Conservation (phyloP, 352 stramenopile genomes). For the Pythium plurisporium region DNA sequence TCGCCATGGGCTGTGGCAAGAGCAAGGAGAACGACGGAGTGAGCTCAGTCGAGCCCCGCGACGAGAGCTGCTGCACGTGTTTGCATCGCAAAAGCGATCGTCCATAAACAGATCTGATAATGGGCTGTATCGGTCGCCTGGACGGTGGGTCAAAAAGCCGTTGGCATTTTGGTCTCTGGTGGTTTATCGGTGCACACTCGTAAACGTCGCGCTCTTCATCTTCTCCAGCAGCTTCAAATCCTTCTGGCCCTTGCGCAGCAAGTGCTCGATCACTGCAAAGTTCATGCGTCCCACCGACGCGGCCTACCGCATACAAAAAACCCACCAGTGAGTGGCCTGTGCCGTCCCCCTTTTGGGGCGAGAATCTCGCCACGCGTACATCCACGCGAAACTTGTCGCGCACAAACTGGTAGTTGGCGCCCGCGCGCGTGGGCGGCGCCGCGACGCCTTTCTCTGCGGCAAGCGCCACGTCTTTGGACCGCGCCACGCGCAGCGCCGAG, state of each 20-base stretch:
- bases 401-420: slow-evolving; percentile 48
- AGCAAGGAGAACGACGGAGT: no score
- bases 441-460: slow-evolving; percentile 13
- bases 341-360: no score
- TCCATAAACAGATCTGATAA: not conserved
- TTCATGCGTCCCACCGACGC: slow-evolving; percentile 56
- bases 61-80: no score
- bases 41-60: no score
- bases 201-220: slow-evolving; percentile 63
- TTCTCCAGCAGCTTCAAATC: slow-evolving; percentile 75
- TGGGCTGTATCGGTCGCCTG: no score
- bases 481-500: slow-evolving; percentile 48
- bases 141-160: no score
- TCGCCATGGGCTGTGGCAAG: no score
- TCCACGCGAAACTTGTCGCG: slow-evolving; percentile 74
- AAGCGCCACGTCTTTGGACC: slow-evolving; percentile 44
- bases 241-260: slow-evolving; percentile 80
- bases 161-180: no score
- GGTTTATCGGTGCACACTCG: slow-evolving; percentile 27
- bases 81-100: no score
- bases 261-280: slow-evolving; percentile 80
- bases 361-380: slow-evolving; percentile 30
- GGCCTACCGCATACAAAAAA: slow-evolving; percentile 28
- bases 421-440: not conserved
- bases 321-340: no score